These are phyloP conservation scores for Pyrenopolyporus hunteri DNA, from an alignment of 495 filamentous ascomycete species.

Conservation along the genomic window DNA sequence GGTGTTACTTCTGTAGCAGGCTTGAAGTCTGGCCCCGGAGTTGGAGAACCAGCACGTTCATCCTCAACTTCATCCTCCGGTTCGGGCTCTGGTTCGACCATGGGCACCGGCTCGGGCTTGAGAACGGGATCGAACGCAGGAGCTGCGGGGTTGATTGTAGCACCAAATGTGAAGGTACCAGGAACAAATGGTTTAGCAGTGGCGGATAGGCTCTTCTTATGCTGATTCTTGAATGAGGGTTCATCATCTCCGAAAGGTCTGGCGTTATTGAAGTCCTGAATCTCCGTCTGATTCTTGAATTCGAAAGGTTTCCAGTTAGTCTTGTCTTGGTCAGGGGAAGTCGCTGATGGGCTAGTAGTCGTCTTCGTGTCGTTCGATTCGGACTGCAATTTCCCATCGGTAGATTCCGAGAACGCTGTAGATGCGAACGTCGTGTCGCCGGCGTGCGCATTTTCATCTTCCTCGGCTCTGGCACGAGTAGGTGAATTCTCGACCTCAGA, in stretches of 20 bases:
- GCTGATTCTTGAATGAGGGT: slow-evolving; percentile 48
- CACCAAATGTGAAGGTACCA: slow-evolving; percentile 54
- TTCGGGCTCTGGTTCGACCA: slow-evolving; percentile 51
- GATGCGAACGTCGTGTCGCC: slow-evolving; percentile 54
- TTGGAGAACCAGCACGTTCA: slow-evolving; percentile 48
- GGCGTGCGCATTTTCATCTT: slow-evolving; percentile 50
- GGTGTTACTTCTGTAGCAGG: slow-evolving; percentile 27
- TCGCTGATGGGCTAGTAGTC: slow-evolving; percentile 53
- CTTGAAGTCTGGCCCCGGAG: slow-evolving; percentile 41
- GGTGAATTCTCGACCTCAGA: slow-evolving; percentile 19
- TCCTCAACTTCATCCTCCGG: slow-evolving; percentile 52
- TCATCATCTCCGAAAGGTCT: slow-evolving; percentile 47
- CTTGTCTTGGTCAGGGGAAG: slow-evolving; percentile 48
- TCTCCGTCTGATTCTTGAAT: slow-evolving; percentile 46
- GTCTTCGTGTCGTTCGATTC: slow-evolving; percentile 56
- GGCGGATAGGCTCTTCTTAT: slow-evolving; percentile 68
- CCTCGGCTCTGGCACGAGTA: slow-evolving; percentile 47
- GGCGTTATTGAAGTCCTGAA: slow-evolving; percentile 51
- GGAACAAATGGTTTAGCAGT: slow-evolving; percentile 71
- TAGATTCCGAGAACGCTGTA: slow-evolving; percentile 52
- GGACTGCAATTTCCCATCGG: slow-evolving; percentile 53
- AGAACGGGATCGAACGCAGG: slow-evolving; percentile 34
- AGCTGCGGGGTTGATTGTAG: slow-evolving; percentile 4
- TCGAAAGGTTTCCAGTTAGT: slow-evolving; percentile 53
- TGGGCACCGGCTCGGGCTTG: slow-evolving; percentile 26